A percentile compares a stretch with the other conserved stretches of the same genome.
These are phyloP conservation scores for Tripidium arundinaceum DNA, from an alignment of 202 grass and related monocot genomes.

Conservation along the genomic window DNA sequence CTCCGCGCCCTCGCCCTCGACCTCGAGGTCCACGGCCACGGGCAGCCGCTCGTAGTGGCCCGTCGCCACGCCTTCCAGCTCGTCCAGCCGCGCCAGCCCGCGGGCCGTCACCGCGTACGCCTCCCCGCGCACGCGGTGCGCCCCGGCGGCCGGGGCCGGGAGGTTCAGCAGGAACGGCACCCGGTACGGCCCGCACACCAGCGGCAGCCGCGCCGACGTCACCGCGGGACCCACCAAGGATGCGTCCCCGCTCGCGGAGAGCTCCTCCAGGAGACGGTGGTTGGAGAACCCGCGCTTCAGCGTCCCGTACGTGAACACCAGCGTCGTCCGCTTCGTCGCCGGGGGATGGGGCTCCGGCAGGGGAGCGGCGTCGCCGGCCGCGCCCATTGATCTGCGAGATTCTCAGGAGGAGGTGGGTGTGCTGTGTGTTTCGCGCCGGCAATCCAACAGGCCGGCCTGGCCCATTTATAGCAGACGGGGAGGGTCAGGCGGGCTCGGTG, in stretches of 20 bases:
- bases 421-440: no score
- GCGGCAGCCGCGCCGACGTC: slow-evolving; percentile 46
- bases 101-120: slow-evolving; percentile 59
- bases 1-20: background rate
- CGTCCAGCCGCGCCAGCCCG: slow-evolving; percentile 66
- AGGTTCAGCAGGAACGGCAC: slow-evolving; percentile 94
- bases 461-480: no score
- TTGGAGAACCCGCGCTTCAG: slow-evolving; percentile 94
- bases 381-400: no score
- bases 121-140: slow-evolving; percentile 59
- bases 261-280: slow-evolving; percentile 65
- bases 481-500: no score
- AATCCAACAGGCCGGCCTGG: no score
- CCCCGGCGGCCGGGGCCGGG: slow-evolving; percentile 14
- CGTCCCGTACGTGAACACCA: slow-evolving; percentile 96
- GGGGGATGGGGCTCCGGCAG: no score
- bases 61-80: slow-evolving; percentile 66
- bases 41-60: slow-evolving; percentile 82
- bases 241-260: slow-evolving; percentile 47
- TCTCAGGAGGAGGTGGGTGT: no score
- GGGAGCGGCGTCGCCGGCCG: no score
- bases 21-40: slow-evolving; percentile 27
- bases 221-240: slow-evolving; percentile 45
- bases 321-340: background rate
- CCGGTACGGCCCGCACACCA: slow-evolving; percentile 91